Percentiles rank a stretch among this genome's conserved stretches.
These are phyloP conservation scores for Thelephora ganbajun DNA, from an alignment of 768 basidiomycete genomes.

Conservation along the genomic window DNA sequence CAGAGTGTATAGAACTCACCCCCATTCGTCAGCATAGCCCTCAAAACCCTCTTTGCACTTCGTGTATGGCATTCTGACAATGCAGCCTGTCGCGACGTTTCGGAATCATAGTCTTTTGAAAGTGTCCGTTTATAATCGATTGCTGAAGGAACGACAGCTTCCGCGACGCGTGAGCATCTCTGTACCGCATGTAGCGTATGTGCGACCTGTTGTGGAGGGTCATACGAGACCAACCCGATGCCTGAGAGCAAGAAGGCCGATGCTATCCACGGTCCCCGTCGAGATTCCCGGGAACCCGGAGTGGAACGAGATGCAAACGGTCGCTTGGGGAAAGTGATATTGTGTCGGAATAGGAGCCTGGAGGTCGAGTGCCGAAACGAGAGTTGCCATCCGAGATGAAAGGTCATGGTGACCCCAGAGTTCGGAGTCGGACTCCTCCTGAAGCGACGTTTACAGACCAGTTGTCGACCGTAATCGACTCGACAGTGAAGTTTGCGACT, in stretches of 20 bases:
- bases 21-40: slow-evolving; percentile 82
- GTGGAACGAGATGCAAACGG: too few relatives aligned
- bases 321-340: too few relatives aligned
- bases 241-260: neutral
- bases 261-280: neutral
- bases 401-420: too few relatives aligned
- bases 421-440: too few relatives aligned
- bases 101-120: slow-evolving; percentile 32
- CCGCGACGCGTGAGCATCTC: slow-evolving; percentile 17
- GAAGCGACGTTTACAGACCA: too few relatives aligned
- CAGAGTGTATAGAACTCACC: slow-evolving; percentile 27
- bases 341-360: too few relatives aligned
- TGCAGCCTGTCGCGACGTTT: slow-evolving; percentile 36
- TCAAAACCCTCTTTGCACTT: slow-evolving; percentile 66
- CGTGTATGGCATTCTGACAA: slow-evolving; percentile 72
- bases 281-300: neutral
- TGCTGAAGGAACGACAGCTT: slow-evolving; percentile 46
- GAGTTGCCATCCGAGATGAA: too few relatives aligned
- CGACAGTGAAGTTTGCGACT: too few relatives aligned
- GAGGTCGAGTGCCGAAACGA: too few relatives aligned
- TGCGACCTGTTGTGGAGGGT: neutral
- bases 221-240: neutral
- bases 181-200: slow-evolving; percentile 1
- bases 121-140: slow-evolving; percentile 66
- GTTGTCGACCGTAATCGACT: too few relatives aligned